Percentiles rank a stretch among this genome's conserved stretches.
Evolutionary conservation across 2,329 filamentous ascomycete species (phyloP).

Genomic region (Fusarium nematophilum): DNA sequence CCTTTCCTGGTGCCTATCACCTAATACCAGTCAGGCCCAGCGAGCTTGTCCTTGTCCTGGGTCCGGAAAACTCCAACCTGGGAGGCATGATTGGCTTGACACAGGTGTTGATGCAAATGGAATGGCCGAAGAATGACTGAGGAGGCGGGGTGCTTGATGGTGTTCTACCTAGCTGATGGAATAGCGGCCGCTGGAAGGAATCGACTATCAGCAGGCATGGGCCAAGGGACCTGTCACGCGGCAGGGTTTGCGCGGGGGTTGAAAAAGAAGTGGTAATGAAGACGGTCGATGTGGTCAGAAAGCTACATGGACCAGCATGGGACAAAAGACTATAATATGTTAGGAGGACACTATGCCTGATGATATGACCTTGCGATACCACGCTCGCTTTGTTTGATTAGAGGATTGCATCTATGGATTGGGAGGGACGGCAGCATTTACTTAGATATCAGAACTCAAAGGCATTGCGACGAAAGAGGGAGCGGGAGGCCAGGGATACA

Average conservation of each 20-base stretch:
- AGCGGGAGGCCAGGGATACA: conserved; percentile 23
- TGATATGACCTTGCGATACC: conserved; percentile 40
- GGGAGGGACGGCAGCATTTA: conserved; percentile 34
- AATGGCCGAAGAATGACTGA: neutral
- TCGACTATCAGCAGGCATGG: conserved; percentile 3
- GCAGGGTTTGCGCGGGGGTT: neutral
- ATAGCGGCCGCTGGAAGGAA: conserved; percentile 7
- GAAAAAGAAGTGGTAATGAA: conserved; percentile 14
- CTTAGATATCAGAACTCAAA: conserved; percentile 29
- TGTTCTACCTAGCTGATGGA: neutral
- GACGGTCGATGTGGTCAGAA: neutral
- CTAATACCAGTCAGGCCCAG: conserved; percentile 24
- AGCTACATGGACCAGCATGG: conserved; percentile 7
- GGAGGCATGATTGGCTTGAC: too few species aligned
- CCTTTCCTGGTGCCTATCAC: conserved; percentile 82
- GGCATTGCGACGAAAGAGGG: conserved; percentile 12
- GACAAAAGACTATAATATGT: conserved; percentile 19
- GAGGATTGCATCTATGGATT: conserved; percentile 32
- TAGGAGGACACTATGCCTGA: conserved; percentile 29
- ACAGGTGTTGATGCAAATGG: neutral
- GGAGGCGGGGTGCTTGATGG: neutral
- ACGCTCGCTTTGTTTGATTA: conserved; percentile 40
- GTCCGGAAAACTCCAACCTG: neutral
- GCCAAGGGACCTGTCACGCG: neutral
- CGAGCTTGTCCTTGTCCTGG: conserved; percentile 6